Conservation (phyloP, 192 early-diverging fungal species). For the Coemansia nantahalensis region DNA sequence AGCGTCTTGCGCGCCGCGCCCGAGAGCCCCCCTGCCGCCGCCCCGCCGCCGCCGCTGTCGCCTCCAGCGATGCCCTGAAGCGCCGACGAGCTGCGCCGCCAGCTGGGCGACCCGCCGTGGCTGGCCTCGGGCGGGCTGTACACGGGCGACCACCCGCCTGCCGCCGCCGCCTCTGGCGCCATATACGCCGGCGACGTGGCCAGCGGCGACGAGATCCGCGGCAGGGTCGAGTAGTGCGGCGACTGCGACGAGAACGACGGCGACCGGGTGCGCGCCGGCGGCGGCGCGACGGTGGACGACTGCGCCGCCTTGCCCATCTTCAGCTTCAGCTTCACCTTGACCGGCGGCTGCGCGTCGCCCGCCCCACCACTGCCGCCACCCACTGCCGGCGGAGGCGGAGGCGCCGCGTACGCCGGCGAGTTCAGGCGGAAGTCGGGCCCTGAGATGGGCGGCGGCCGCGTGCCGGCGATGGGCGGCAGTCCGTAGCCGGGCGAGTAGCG, state of each 20-base stretch:
- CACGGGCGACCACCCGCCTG: slow-evolving; percentile 14
- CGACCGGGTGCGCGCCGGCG: not conserved
- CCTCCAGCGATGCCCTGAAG: too few relatives aligned
- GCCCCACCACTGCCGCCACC: too few relatives aligned
- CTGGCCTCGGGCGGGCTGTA: slow-evolving; percentile 5
- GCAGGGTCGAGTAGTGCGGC: slow-evolving; percentile 15
- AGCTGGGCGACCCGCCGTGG: too few relatives aligned
- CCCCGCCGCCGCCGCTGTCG: too few relatives aligned
- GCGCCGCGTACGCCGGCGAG: slow-evolving; percentile 21
- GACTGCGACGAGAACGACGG: slow-evolving; percentile 2
- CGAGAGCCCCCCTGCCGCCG: too few relatives aligned
- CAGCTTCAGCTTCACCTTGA: slow-evolving; percentile 49
- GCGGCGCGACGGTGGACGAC: not conserved
- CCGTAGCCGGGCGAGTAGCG: too few relatives aligned
- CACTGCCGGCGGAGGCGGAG: not conserved
- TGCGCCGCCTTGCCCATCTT: slow-evolving; percentile 3
- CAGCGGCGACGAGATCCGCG: slow-evolving; percentile 31
- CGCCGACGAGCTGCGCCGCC: too few relatives aligned
- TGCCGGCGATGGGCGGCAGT: slow-evolving; percentile 19
- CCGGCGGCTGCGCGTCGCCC: slow-evolving; percentile 6
- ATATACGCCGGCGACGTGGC: slow-evolving; percentile 6
- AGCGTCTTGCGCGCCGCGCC: slow-evolving; percentile 18
- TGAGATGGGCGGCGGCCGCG: slow-evolving; percentile 28
- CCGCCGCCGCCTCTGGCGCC: not conserved
- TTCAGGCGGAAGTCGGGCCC: slow-evolving; percentile 16